Evolutionary conservation across 352 stramenopile species (phyloP), one percentile per base, ranked within the genome.

Genomic region (Pythium folliculosum): DNA sequence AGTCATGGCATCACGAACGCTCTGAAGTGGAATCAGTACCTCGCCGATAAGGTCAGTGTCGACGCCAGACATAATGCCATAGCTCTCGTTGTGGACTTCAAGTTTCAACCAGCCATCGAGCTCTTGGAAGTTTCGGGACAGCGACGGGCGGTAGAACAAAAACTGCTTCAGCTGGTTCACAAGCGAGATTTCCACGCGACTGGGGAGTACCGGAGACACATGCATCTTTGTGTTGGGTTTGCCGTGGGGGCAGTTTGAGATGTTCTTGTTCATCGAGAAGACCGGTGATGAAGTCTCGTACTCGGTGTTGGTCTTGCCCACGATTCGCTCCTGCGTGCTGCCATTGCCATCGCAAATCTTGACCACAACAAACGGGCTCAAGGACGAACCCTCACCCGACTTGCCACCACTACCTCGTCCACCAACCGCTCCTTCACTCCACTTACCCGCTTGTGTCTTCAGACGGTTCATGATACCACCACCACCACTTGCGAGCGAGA

Each of bases 301-400:
- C 63, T 96, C 88, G 0, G 88, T 96, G 66, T 96, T 96, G 1
- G 88, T 96, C 69, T 86, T 88, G 7, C 88, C 88, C 19, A 96
- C 82, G 2, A 83, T 67, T 25, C 76, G 81, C 44, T 92, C 86
- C 7, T 81, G 73, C 21, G 78, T 81, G 37, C 71, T 81, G 61
- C 64, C 70, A 19, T 79, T 66, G 47, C 77, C 73, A 27, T 90
- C 80, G 23, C 80, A 84, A 56, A 81, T 87, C 45, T 90, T 90
- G 32, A 94, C 78, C 12, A 93, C 75, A 8, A 91, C 85, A 47
- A 92, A 95, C 9, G 86, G 63, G 50, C 90, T 84, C 9, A 94
- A 45, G 17, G 60, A 48, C 0, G 52, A 68, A 9, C 57, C 43
- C 9, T 47, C 60, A 21, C 73, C 73, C 44, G 71, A 67, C 14